Evolutionary conservation across 176 grass and related monocot genomes (phyloP), one percentile per base, ranked within the genome.

Genomic region (Zizania latifolia): DNA sequence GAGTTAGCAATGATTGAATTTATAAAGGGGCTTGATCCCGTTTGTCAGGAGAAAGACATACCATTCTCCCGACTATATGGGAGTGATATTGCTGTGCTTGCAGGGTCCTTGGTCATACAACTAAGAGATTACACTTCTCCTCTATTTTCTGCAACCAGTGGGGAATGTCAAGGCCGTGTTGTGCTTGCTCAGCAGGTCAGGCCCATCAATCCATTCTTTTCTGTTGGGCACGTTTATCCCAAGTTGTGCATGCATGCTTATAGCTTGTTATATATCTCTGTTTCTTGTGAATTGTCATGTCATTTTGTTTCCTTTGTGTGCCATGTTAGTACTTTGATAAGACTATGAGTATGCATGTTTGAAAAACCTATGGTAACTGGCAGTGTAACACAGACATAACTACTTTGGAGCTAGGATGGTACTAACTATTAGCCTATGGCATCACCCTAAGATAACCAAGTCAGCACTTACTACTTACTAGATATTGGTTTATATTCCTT

Each of bases 121-220:
- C 72, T 99, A 65, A 99, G 95, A 88, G 88, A 99, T 78, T 99
- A 99, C 84, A 92, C 91, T 61, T 90, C 76, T 85, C 95, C 95
- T 70, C 72, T 99, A 5, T 88, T 99, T 90, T 87, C 86, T 76
- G 89, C 83, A 32, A 83, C 65, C 46, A 70, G 64, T 87, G 91
- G 86, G 32, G 89, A 81, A 84, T 99, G 91, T 75, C 81, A 92
- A 86, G 95, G 95, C 7, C 86, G 86, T 85, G 74, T 99, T 84
- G 91, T 99, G 58, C 75, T 99, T 86, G 91, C 91, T 43, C 95
- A 99, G 86, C 95, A 99, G 95, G 95, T 99, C 43, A 78, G 78
- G 45, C 65, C 46, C 58, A 65, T 58, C 22, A 14, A 82, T 62
- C 58, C 16, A 51, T 74, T 81, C 5, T 54, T 68, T 46, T 59